Percentiles rank a stretch among this genome's conserved stretches.
Evolutionary conservation across 2,329 filamentous ascomycete species (phyloP).

Genomic region (Drechmeria coniospora): DNA sequence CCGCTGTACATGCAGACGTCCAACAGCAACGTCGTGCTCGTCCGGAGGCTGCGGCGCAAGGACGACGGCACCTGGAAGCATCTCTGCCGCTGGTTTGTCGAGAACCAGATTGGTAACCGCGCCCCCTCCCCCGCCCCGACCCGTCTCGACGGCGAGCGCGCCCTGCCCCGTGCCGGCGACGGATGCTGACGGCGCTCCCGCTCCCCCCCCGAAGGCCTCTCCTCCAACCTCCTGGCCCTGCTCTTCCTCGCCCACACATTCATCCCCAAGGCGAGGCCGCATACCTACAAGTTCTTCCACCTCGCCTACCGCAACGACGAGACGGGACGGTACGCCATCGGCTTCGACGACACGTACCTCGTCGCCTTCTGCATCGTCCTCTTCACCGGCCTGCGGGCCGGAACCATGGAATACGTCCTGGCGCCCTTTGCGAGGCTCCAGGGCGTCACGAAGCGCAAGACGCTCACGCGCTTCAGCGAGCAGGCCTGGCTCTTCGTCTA

Average conservation of each 20-base stretch:
- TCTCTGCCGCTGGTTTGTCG: slow-evolving; percentile 53
- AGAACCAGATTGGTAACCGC: slow-evolving; percentile 73
- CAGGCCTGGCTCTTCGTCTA: slow-evolving; percentile 87
- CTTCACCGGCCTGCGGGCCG: slow-evolving; percentile 75
- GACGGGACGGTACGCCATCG: slow-evolving; percentile 57
- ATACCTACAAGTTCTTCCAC: slow-evolving; percentile 77
- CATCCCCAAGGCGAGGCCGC: slow-evolving; percentile 63
- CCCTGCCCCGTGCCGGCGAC: no score
- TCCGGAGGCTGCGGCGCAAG: slow-evolving; percentile 44
- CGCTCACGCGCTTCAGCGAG: slow-evolving; percentile 72
- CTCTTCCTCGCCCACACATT: slow-evolving; percentile 68
- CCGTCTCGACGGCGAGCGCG: not conserved
- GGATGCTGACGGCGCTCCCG: slow-evolving; percentile 6
- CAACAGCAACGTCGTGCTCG: slow-evolving; percentile 34
- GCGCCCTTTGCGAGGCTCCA: slow-evolving; percentile 57
- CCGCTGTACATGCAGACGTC: slow-evolving; percentile 42
- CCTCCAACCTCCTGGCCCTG: slow-evolving; percentile 70
- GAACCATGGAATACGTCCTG: slow-evolving; percentile 74
- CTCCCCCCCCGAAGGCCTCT: slow-evolving; percentile 41
- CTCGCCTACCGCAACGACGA: slow-evolving; percentile 66
- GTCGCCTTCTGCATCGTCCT: slow-evolving; percentile 66
- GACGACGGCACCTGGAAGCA: slow-evolving; percentile 46
- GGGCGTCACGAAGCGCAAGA: slow-evolving; percentile 65
- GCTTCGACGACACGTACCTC: slow-evolving; percentile 65
- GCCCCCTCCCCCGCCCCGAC: slow-evolving; percentile 12